Conservation (phyloP, 2,329 filamentous ascomycete genomes). For the Talaromyces sp. region DNA sequence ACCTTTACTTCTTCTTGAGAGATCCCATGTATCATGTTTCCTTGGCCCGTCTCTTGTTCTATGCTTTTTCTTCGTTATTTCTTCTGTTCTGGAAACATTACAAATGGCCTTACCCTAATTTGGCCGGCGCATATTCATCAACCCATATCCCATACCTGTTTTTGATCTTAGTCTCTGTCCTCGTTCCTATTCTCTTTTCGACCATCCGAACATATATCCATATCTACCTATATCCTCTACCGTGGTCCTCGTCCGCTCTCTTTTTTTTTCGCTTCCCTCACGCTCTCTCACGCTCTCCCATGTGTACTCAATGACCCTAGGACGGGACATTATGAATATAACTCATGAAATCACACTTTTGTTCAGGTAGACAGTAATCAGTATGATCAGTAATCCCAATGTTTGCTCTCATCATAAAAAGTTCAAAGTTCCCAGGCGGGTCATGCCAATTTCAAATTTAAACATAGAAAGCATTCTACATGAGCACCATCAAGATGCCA, state of each 20-base stretch:
- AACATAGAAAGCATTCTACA: neutral
- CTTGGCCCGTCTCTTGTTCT: conserved; percentile 18
- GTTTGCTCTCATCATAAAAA: no score
- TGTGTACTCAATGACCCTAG: conserved; percentile 22
- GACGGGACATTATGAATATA: conserved; percentile 30
- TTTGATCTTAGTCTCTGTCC: conserved; percentile 6
- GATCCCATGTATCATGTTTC: conserved; percentile 32
- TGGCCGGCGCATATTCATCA: conserved; percentile 28
- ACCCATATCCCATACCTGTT: conserved; percentile 16
- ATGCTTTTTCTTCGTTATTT: conserved; percentile 6
- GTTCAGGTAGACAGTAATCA: neutral
- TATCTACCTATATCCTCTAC: conserved; percentile 6
- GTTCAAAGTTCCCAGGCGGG: no score
- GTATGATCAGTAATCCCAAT: no score
- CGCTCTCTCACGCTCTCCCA: conserved; percentile 15
- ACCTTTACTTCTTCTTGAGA: conserved; percentile 15
- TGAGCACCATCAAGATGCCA: no score
- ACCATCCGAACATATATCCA: conserved; percentile 26
- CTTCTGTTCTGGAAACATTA: conserved; percentile 23
- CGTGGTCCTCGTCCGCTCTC: conserved; percentile 22
- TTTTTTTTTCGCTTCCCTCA: conserved; percentile 9
- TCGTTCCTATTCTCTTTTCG: conserved; percentile 6
- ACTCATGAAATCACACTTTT: conserved; percentile 14
- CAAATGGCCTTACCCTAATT: conserved; percentile 22
- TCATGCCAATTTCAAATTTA: neutral